Conservation (phyloP, 73 alveolate species). For the Tetrahymena elliotti region DNA sequence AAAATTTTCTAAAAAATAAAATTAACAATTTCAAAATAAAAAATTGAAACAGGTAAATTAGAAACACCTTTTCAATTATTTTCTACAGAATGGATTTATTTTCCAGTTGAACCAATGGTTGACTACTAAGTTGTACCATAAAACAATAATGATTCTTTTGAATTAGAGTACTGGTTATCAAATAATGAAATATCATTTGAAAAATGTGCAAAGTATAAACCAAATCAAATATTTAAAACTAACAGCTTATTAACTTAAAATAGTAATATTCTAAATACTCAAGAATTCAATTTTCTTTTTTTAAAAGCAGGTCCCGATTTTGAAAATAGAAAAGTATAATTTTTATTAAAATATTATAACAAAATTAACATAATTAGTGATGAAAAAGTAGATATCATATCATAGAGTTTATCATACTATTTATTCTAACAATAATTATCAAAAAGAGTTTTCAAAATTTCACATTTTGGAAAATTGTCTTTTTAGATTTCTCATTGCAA, state of each 20-base stretch:
- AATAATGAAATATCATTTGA: not conserved
- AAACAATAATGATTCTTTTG: too few species aligned
- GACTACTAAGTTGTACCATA: not conserved
- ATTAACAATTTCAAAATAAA: too few species aligned
- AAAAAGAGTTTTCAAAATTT: too few species aligned
- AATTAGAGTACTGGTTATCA: not conserved
- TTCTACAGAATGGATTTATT: not conserved
- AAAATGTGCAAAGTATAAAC: not conserved
- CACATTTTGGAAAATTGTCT: not conserved
- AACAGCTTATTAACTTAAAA: not conserved
- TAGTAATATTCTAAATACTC: too few species aligned
- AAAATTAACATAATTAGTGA: too few species aligned
- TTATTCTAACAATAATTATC: not conserved
- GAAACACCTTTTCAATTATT: not conserved
- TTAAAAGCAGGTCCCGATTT: not conserved
- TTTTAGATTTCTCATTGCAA: not conserved
- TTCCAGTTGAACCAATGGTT: not conserved
- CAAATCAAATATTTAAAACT: too few species aligned
- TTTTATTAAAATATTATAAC: too few species aligned
- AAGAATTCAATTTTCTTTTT: not conserved
- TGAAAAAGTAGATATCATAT: not conserved
- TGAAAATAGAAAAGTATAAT: too few species aligned
- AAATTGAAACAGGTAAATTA: not conserved
- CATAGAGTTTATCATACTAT: not conserved
- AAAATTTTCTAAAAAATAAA: not conserved